Evolutionary conservation across 495 filamentous ascomycete genomes (phyloP), one percentile per base, ranked within the genome.

Genomic region (Xylona heveae): DNA sequence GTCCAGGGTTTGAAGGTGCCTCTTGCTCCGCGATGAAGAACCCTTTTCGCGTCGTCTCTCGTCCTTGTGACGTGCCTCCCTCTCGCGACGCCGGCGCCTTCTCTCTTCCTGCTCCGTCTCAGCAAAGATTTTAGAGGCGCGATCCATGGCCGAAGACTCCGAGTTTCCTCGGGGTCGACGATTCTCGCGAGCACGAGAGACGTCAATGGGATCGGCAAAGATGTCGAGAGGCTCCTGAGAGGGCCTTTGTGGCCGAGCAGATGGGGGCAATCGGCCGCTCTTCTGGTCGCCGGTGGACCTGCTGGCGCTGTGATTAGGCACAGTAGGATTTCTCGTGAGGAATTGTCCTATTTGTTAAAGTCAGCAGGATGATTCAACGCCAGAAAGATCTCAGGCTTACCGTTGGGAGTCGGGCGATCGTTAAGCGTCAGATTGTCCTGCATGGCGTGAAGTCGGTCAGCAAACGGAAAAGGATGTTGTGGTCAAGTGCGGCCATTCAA

Each of bases 51-150:
- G 46, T 34, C 62, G 48, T 47, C 57, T 66, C 38, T 61, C 59
- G 36, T 82, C 69, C 34, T 61, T 65, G 28, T 67, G 51, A 51
- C 69, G 55, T 45, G 58, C 60, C 44, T 74, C 56, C 19, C 78
- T 68, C 34, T 91, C 80, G 28, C 68, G 71, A 17, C 69, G 67
- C 37, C 75, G 68, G 19, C 71, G 57, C 36, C 74, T 74, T 37
- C 61, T 67, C 46, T 91, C 79, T 31, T 81, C 78, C 19, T n/a
- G n/a, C n/a, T n/a, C n/a, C n/a, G n/a, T n/a, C n/a, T 88, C 79
- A 24, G 70, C 62, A 32, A 67, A 63, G 36, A 78, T 47, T 0
- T 61, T 60, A 46, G 65, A 71, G 12, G 57, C 52, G 23, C 58
- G 53, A 14, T 83, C 78, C 49, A 78, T 66, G 30, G 88, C 62